Base-by-base conservation (phyloP, 352 stramenopile genomes). In the Phytophthora capsici region DNA sequence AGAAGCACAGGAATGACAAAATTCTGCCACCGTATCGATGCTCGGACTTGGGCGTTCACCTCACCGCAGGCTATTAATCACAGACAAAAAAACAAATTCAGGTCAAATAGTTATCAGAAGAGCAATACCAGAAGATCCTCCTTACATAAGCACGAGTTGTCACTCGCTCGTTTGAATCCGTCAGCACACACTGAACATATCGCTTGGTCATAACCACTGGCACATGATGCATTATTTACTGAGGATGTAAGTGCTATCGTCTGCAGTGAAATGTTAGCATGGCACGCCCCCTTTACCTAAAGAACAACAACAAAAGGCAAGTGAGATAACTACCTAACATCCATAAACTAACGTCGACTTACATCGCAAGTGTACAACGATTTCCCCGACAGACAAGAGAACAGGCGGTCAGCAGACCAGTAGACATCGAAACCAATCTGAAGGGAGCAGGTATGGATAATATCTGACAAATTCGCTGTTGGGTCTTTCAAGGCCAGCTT, bases 291-390 rank as follows among this genome's bases (percentile, higher is more conserved):
- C 40, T 72, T 45, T 1, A 91, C 61, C 78, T 87, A 51, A 22
- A 22, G 37, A 7, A 17, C 13, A 56, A 1, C n/a, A 4, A 66
- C 1, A 34, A 60, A 32, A 25, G 19, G n/a, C 26, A 51, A 25
- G 13, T 47, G 23, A 51, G 1, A 50, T 14, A 20, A 44, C 20
- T 17, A 12, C 23, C 0, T 13, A 44, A 0, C 20, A 22, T 12
- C 53, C 44, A 41, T 20, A 28, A 30, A 16, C 25, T 22, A 28
- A 23, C 22, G 12, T 30, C 22, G n/a, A 32, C 49, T 62, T 61
- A 88, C 80, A 36, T 91, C 82, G 56, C 84, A 93, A 16, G 58
- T 67, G 52, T 93, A 93, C 46, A 93, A 90, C 0, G 77, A 52
- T 45, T 79, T 71, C 3, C 60, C 55, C 1, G 84, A 81, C 14